phyloP scores from a whole-genome alignment of 208 protist species.

The Acanthamoeba sp. region DNA sequence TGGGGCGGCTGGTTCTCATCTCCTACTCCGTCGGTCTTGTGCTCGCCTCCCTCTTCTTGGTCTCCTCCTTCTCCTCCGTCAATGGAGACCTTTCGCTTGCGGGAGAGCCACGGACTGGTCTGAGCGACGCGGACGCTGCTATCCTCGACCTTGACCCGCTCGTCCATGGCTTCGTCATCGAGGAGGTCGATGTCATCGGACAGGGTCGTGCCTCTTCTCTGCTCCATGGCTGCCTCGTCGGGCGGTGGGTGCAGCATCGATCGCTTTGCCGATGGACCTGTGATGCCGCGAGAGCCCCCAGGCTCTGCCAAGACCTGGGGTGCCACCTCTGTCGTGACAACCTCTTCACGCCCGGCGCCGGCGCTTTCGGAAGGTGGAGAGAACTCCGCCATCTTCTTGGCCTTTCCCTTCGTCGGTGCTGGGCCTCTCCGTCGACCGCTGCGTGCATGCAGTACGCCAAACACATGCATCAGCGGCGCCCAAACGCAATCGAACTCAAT shows the following conservation, averaged over 20 bases:
- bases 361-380: not conserved
- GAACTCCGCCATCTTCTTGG: conserved; percentile 11
- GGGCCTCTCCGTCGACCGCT: no score
- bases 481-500: no score
- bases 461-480: no score
- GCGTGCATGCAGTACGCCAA: not conserved
- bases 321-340: not conserved
- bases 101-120: conserved; percentile 9
- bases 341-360: not conserved
- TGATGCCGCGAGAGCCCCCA: not conserved
- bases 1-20: not conserved
- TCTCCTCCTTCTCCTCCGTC: not conserved
- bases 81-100: not conserved
- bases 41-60: not conserved
- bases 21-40: not conserved
- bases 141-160: conserved; percentile 4
- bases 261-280: not conserved
- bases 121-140: not conserved
- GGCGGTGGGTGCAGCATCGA: no score
- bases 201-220: no score
- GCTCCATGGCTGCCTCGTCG: no score
- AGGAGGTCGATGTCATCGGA: not conserved
- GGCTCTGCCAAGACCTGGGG: not conserved
- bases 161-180: not conserved
- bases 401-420: not conserved